Conservation (phyloP, 1,139 yeast genomes). For the Eremothecium cymbalariae region DNA sequence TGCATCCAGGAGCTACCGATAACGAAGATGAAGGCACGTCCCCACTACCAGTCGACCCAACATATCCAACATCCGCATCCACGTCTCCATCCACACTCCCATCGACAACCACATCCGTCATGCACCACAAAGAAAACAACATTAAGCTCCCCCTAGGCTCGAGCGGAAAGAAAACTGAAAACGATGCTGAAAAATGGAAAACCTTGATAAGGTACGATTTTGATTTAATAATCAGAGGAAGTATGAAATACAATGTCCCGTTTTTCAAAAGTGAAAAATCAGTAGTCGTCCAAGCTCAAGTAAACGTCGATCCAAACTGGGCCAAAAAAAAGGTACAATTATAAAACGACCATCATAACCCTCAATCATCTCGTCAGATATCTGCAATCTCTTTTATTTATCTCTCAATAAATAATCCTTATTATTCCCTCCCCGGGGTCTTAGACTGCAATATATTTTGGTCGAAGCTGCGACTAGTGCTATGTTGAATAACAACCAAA, state of each 20-base stretch:
- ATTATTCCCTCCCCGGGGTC: no score
- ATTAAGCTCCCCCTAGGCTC: no score
- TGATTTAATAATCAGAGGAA: constrained; percentile 78
- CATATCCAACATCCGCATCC: constrained; percentile 2
- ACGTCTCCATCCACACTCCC: neutral
- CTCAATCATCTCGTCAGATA: no score
- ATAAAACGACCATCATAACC: no score
- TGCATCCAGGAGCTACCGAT: constrained; percentile 56
- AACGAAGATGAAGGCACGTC: constrained; percentile 16
- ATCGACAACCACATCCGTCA: constrained; percentile 1
- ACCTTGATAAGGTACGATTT: constrained; percentile 72
- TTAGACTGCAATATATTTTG: no score
- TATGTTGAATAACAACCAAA: no score
- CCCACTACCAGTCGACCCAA: neutral
- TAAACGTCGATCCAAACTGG: constrained; percentile 46
- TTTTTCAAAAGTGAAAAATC: constrained; percentile 48
- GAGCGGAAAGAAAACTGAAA: constrained; percentile 20
- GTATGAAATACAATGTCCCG: constrained; percentile 68
- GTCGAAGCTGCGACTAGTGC: no score
- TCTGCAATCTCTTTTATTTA: no score
- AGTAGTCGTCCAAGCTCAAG: constrained; percentile 54
- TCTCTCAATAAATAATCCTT: no score
- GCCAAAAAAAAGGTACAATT: no score
- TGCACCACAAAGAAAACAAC: constrained; percentile 1
- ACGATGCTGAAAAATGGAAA: constrained; percentile 54